These are phyloP conservation scores for Coemansia sp. DNA, from an alignment of 192 early-diverging fungal genomes.

Conservation along the genomic window DNA sequence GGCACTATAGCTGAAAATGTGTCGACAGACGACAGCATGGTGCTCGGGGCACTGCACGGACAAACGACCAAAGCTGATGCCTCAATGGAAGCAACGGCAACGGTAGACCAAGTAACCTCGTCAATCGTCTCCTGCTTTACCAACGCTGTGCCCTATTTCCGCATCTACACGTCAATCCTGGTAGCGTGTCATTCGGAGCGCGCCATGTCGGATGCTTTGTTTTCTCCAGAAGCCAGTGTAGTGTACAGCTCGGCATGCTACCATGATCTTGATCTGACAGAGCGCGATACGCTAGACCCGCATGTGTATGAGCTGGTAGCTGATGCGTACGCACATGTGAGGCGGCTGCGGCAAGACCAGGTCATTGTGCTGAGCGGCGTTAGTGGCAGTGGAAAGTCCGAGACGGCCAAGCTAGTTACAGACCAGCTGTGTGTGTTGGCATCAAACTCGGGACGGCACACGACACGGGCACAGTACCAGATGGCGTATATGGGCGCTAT, in stretches of 20 bases:
- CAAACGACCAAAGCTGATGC: neutral
- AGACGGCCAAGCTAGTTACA: conserved; percentile 66
- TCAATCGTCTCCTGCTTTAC: conserved; percentile 29
- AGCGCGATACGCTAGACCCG: conserved; percentile 50
- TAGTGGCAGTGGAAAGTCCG: conserved; percentile 84
- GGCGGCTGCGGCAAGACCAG: conserved; percentile 68
- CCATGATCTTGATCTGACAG: conserved; percentile 38
- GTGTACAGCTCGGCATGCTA: conserved; percentile 52
- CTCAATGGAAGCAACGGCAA: conserved; percentile 11
- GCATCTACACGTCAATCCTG: conserved; percentile 46
- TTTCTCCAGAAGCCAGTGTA: conserved; percentile 33
- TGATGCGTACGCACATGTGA: conserved; percentile 68
- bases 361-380: conserved; percentile 74
- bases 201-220: conserved; percentile 26
- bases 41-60: conserved; percentile 5
- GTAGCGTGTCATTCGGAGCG: conserved; percentile 42
- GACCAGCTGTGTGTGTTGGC: conserved; percentile 75
- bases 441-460: conserved; percentile 73
- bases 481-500: conserved; percentile 69
- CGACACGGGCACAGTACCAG: conserved; percentile 65
- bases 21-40: conserved; percentile 12
- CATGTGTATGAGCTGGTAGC: conserved; percentile 71
- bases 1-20: neutral
- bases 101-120: conserved; percentile 29
- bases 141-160: conserved; percentile 32